Conservation (phyloP, 1,139 yeast genomes). For the Protomyces gravidus region DNA sequence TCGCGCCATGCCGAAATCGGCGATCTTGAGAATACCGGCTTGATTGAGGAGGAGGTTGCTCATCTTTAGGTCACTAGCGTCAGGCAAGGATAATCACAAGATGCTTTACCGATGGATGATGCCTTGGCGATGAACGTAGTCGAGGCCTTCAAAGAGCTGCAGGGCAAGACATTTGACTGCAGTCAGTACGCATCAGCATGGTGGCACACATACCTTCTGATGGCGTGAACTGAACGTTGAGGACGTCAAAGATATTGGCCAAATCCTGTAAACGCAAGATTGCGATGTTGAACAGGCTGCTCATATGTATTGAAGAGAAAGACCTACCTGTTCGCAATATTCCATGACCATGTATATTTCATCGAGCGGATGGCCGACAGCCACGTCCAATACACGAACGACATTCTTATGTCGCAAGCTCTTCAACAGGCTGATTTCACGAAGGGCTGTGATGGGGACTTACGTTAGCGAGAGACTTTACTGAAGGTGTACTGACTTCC, state of each 20-base stretch:
- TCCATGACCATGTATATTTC: constrained; percentile 34
- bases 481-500: constrained; percentile 44
- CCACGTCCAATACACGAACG: constrained; percentile 67
- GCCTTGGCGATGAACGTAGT: constrained; percentile 42
- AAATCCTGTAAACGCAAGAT: constrained; percentile 26
- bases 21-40: constrained; percentile 53
- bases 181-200: constrained; percentile 6
- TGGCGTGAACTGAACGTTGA: constrained; percentile 23
- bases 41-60: constrained; percentile 56
- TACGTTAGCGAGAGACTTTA: neutral
- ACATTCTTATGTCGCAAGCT: constrained; percentile 69
- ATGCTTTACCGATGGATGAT: constrained; percentile 7
- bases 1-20: constrained; percentile 55
- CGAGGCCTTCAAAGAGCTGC: constrained; percentile 66
- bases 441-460: constrained; percentile 75
- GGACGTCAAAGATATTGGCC: constrained; percentile 30
- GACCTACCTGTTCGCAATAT: constrained; percentile 34
- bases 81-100: constrained; percentile 45
- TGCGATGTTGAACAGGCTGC: constrained; percentile 6
- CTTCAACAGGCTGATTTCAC: constrained; percentile 72
- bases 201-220: constrained; percentile 20
- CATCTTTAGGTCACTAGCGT: constrained; percentile 56
- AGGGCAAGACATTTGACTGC: constrained; percentile 56
- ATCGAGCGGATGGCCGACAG: constrained; percentile 56
- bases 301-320: neutral